phyloP scores from a whole-genome alignment of 2,329 filamentous ascomycete species.

The Diaporthe helianthi region DNA sequence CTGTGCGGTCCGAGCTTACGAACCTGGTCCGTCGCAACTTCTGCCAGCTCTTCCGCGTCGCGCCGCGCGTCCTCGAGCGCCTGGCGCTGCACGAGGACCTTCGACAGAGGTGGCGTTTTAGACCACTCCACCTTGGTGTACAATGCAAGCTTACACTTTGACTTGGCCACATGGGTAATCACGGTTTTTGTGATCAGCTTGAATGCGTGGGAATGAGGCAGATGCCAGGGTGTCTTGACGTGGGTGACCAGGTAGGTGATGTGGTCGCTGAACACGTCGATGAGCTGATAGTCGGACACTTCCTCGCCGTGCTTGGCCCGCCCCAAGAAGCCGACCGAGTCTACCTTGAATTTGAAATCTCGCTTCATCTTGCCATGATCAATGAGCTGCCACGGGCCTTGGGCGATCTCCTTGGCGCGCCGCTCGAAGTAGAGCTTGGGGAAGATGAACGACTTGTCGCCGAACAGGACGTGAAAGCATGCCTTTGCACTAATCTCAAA shows the following conservation, averaged over 20 bases:
- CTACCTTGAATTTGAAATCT: conserved; percentile 81
- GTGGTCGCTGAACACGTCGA: conserved; percentile 83
- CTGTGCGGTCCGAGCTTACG: conserved; percentile 75
- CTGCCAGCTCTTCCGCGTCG: conserved; percentile 76
- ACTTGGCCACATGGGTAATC: conserved; percentile 92
- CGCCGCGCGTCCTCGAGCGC: conserved; percentile 78
- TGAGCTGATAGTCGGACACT: conserved; percentile 83
- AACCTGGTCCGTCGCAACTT: conserved; percentile 80
- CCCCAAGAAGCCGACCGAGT: conserved; percentile 70
- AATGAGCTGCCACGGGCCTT: conserved; percentile 81
- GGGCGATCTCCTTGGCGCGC: conserved; percentile 78
- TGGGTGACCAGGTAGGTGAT: conserved; percentile 71
- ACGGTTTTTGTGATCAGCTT: conserved; percentile 88
- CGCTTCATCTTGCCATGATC: conserved; percentile 76
- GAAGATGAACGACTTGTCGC: conserved; percentile 94
- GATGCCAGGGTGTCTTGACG: conserved; percentile 76
- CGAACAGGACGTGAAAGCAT: conserved; percentile 94
- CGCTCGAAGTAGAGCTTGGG: conserved; percentile 88
- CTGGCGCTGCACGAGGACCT: conserved; percentile 69
- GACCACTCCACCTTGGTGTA: conserved; percentile 90
- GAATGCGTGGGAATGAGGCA: conserved; percentile 82
- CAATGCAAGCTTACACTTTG: conserved; percentile 88
- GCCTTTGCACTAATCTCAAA: conserved; percentile 94
- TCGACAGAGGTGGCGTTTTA: conserved; percentile 67
- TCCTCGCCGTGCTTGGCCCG: conserved; percentile 58